These are phyloP conservation scores for Fusarium humuli DNA, from an alignment of 2,329 filamentous ascomycete genomes.

Conservation along the genomic window DNA sequence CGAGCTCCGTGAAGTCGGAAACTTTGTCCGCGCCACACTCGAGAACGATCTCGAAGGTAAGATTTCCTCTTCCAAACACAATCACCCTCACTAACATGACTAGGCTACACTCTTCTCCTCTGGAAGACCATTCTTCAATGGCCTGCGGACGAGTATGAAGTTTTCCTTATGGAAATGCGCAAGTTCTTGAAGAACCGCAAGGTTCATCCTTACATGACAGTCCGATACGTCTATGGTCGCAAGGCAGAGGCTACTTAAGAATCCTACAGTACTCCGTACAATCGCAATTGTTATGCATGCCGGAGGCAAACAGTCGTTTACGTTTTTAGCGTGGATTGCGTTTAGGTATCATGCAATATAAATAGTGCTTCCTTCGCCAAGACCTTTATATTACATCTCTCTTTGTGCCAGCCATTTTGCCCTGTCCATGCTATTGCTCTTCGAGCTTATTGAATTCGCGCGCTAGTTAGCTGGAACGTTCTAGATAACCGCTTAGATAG, in stretches of 20 bases:
- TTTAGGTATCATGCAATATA: background rate
- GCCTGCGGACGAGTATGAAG: constrained; percentile 38
- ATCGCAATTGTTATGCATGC: no score
- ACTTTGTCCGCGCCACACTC: constrained; percentile 35
- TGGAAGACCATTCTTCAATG: constrained; percentile 39
- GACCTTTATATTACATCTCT: no score
- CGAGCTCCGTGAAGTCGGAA: constrained; percentile 33
- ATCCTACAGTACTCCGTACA: no score
- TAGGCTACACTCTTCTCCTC: constrained; percentile 37
- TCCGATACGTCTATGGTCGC: constrained; percentile 38
- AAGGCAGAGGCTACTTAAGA: constrained; percentile 15
- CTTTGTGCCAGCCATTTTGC: no score
- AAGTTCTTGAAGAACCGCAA: constrained; percentile 31
- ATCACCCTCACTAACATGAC: no score
- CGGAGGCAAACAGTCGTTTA: background rate
- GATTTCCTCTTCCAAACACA: accelerated
- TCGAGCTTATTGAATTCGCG: no score
- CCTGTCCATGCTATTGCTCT: no score
- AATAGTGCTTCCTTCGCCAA: background rate
- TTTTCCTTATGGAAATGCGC: constrained; percentile 37
- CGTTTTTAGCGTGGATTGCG: background rate
- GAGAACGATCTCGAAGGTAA: constrained; percentile 42
- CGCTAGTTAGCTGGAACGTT: no score
- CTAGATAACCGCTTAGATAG: no score
- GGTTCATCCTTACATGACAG: constrained; percentile 35